Evolutionary conservation across 345 rosid species (phyloP).

Genomic region (Heritiera littoralis): DNA sequence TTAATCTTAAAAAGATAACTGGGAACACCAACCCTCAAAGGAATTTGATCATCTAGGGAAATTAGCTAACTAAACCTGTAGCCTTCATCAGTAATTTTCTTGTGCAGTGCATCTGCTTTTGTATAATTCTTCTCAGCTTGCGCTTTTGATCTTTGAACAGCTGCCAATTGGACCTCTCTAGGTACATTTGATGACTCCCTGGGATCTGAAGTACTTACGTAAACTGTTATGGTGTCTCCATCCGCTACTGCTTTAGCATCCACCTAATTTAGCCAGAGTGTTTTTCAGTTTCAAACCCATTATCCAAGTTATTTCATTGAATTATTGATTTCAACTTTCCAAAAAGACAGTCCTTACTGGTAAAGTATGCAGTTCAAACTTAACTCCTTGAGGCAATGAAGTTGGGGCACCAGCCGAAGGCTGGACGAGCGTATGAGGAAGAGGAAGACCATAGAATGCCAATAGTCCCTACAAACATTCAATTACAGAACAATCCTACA

Average conservation of each 20-base stretch:
- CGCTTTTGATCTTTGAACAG: slow-evolving; percentile 60
- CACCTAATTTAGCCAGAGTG: slow-evolving; percentile 51
- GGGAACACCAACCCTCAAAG: not conserved
- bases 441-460: slow-evolving; percentile 81
- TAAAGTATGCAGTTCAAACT: slow-evolving; percentile 62
- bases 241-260: slow-evolving; percentile 72
- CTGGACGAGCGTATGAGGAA: slow-evolving; percentile 43
- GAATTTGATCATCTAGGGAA: not conserved
- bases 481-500: not conserved
- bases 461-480: slow-evolving; percentile 59
- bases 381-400: slow-evolving; percentile 52
- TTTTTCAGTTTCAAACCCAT: not conserved
- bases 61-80: slow-evolving; percentile 44
- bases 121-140: slow-evolving; percentile 51
- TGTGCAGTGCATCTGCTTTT: slow-evolving; percentile 69
- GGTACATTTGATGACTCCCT: slow-evolving; percentile 66
- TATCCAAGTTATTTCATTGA: not conserved
- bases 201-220: slow-evolving; percentile 56
- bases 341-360: slow-evolving; percentile 50
- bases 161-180: slow-evolving; percentile 54
- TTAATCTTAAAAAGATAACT: not conserved
- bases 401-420: slow-evolving; percentile 42
- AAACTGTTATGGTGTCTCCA: slow-evolving; percentile 78
- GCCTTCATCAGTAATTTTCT: slow-evolving; percentile 61
- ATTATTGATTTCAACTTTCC: not conserved